Conservation (phyloP, 2,329 filamentous ascomycete genomes). For the Alternaria alternata region DNA sequence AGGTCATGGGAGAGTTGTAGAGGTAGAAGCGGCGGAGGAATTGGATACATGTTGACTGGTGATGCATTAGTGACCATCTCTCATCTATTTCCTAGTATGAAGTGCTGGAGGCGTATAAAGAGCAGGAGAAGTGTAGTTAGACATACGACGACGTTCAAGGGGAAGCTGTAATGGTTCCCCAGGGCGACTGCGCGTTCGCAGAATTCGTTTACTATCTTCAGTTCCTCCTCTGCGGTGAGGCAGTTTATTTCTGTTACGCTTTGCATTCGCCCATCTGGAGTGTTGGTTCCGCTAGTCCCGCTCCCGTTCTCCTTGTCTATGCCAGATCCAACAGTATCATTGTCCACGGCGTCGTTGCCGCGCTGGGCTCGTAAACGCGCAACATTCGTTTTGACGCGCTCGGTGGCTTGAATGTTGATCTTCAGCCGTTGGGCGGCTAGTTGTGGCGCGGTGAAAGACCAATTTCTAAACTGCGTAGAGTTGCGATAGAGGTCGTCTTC, state of each 20-base stretch:
- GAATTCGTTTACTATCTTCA: slow-evolving; percentile 81
- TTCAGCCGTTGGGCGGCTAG: slow-evolving; percentile 76
- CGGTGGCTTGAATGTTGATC: slow-evolving; percentile 80
- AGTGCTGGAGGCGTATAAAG: too few species aligned
- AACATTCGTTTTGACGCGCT: slow-evolving; percentile 69
- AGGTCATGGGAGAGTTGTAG: slow-evolving; percentile 95
- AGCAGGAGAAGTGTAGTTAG: too few species aligned
- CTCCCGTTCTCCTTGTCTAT: slow-evolving; percentile 48
- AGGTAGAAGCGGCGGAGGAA: slow-evolving; percentile 96
- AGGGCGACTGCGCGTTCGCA: slow-evolving; percentile 66
- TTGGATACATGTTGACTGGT: slow-evolving; percentile 80
- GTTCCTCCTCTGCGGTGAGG: slow-evolving; percentile 83
- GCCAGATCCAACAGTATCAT: slow-evolving; percentile 29
- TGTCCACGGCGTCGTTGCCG: slow-evolving; percentile 41
- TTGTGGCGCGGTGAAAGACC: slow-evolving; percentile 84
- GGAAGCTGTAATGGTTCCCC: slow-evolving; percentile 67
- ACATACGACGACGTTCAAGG: slow-evolving; percentile 66
- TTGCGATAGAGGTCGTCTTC: slow-evolving; percentile 92
- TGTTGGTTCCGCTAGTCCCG: slow-evolving; percentile 37
- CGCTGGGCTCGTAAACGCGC: slow-evolving; percentile 56
- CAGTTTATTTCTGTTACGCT: slow-evolving; percentile 70
- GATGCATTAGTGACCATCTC: not conserved
- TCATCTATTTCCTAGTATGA: too few species aligned
- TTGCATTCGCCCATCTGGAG: slow-evolving; percentile 30
- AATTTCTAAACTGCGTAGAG: slow-evolving; percentile 88